These are phyloP conservation scores for Pseudonitzschia multistriata DNA, from an alignment of 108 stramenopile genomes.

Conservation along the genomic window DNA sequence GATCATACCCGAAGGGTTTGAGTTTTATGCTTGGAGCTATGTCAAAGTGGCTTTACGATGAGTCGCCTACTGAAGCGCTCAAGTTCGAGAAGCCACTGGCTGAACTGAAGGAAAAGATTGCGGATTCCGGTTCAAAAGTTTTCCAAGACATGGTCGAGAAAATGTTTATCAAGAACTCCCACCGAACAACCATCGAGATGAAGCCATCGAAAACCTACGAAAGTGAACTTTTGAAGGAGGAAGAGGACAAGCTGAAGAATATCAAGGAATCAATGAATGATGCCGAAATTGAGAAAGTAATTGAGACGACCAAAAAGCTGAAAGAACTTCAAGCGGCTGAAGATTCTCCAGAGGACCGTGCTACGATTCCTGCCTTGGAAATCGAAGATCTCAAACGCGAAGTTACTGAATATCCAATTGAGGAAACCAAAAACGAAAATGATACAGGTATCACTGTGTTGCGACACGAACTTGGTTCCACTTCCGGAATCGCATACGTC, in stretches of 20 bases:
- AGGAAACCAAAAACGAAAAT: slow-evolving; percentile 68
- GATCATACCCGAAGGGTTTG: slow-evolving; percentile 94
- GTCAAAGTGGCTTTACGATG: slow-evolving; percentile 93
- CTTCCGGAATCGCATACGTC: slow-evolving; percentile 93
- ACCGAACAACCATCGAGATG: slow-evolving; percentile 92
- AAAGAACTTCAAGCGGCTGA: slow-evolving; percentile 88
- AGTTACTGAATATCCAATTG: slow-evolving; percentile 88
- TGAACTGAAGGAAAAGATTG: slow-evolving; percentile 84
- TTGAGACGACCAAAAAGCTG: slow-evolving; percentile 76
- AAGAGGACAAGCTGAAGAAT: slow-evolving; percentile 66
- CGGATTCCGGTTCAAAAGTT: slow-evolving; percentile 68
- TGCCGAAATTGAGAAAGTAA: slow-evolving; percentile 77
- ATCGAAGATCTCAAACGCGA: slow-evolving; percentile 87
- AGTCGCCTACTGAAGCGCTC: slow-evolving; percentile 80
- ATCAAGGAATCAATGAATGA: slow-evolving; percentile 84
- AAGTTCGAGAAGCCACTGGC: slow-evolving; percentile 91
- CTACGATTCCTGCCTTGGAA: slow-evolving; percentile 89
- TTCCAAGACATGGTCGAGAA: slow-evolving; percentile 86
- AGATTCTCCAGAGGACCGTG: slow-evolving; percentile 90
- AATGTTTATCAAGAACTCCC: slow-evolving; percentile 83
- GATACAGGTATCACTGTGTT: slow-evolving; percentile 81
- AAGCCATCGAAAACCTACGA: slow-evolving; percentile 87
- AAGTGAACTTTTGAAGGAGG: slow-evolving; percentile 72
- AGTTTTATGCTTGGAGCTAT: slow-evolving; percentile 95
- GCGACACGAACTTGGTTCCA: slow-evolving; percentile 84